Conservation (phyloP, 345 rosid genomes). For the Pugionium cornutum region DNA sequence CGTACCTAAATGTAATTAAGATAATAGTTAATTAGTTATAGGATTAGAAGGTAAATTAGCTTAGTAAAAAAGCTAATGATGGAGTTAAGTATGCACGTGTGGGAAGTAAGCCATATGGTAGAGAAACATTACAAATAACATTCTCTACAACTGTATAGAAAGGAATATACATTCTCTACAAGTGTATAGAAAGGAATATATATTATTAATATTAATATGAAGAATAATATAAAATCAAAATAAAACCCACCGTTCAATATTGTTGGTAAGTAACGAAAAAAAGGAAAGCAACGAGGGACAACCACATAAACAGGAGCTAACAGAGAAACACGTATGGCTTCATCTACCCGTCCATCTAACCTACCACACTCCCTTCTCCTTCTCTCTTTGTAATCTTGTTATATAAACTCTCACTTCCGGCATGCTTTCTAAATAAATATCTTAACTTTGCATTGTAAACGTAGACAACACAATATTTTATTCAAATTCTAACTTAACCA, state of each 20-base stretch:
- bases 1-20: conserved; percentile 10
- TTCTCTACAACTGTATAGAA: too few species aligned
- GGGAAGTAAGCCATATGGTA: conserved; percentile 1
- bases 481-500: not conserved
- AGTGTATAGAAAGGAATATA: too few species aligned
- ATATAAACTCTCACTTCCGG: conserved; percentile 26
- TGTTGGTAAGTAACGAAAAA: conserved; percentile 39
- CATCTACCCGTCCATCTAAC: conserved; percentile 55
- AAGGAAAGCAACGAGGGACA: conserved; percentile 25
- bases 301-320: conserved; percentile 35
- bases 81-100: conserved; percentile 37
- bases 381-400: not conserved
- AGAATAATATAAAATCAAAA: not conserved
- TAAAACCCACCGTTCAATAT: conserved; percentile 37
- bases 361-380: conserved; percentile 40
- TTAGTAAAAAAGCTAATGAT: conserved; percentile 1
- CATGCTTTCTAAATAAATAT: not conserved
- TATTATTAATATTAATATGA: too few species aligned
- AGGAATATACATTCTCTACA: too few species aligned
- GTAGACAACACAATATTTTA: too few species aligned
- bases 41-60: conserved; percentile 6
- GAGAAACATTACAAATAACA: conserved; percentile 6
- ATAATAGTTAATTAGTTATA: not conserved
- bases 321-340: conserved; percentile 44
- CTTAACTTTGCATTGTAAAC: not conserved